Percentiles rank a stretch among this genome's conserved stretches.
These are phyloP conservation scores for Eucalyptus leucophloia DNA, from an alignment of 345 rosid species.

Conservation along the genomic window DNA sequence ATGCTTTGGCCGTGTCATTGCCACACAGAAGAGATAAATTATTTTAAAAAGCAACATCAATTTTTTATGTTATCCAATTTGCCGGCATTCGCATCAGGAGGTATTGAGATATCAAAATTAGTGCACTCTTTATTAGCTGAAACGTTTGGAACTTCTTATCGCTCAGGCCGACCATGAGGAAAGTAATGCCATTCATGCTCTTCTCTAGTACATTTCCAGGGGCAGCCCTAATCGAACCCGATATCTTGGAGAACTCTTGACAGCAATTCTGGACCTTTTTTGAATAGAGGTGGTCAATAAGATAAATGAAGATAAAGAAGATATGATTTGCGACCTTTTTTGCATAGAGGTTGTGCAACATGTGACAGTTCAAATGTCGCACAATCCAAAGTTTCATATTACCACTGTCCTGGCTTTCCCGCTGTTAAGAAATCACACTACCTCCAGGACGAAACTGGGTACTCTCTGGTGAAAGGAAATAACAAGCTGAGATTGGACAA, in stretches of 20 bases:
- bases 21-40: accelerated
- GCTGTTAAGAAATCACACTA: background rate
- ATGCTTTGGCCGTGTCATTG: accelerated
- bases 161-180: background rate
- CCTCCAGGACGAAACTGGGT: background rate
- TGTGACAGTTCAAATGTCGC: background rate
- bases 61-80: too few relatives aligned
- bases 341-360: background rate
- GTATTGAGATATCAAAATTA: background rate
- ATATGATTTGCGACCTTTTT: background rate
- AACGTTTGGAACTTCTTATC: background rate
- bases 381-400: background rate
- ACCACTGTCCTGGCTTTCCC: background rate
- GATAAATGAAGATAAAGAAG: background rate
- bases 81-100: background rate
- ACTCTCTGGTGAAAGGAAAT: background rate
- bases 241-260: background rate
- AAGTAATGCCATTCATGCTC: background rate
- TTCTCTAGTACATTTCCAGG: background rate
- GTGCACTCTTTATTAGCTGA: background rate
- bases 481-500: background rate
- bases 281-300: background rate
- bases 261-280: background rate
- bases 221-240: background rate
- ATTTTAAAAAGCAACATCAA: accelerated